A percentile compares a stretch with the other conserved stretches of the same genome.
These are phyloP conservation scores for Backusella liffmaniae DNA, from an alignment of 192 early-diverging fungal genomes.

Conservation along the genomic window DNA sequence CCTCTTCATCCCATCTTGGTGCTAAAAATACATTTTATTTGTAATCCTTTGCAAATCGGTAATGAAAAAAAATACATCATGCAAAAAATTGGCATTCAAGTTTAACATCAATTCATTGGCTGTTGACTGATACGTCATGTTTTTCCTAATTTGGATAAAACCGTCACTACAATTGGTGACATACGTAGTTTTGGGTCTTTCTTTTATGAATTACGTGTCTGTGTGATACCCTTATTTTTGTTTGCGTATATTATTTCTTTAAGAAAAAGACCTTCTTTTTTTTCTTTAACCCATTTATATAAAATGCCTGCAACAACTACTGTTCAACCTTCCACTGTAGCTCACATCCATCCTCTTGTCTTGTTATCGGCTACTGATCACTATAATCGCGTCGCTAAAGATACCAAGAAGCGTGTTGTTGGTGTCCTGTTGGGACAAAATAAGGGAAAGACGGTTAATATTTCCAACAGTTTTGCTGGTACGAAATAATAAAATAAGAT, in stretches of 20 bases:
- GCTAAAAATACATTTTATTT: too few species aligned
- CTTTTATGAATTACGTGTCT: slow-evolving; percentile 3
- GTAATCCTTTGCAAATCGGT: background rate
- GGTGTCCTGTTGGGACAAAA: slow-evolving; percentile 94
- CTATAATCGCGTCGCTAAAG: slow-evolving; percentile 94
- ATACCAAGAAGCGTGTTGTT: slow-evolving; percentile 94
- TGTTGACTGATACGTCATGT: background rate
- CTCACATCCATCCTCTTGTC: slow-evolving; percentile 95
- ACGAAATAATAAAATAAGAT: slow-evolving; percentile 3
- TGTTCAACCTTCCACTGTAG: slow-evolving; percentile 50
- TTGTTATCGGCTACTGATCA: slow-evolving; percentile 99
- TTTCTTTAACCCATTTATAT: background rate
- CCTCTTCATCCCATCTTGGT: too few species aligned
- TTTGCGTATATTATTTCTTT: background rate
- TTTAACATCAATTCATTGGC: background rate
- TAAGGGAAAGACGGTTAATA: slow-evolving; percentile 85
- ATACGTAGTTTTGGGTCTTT: background rate
- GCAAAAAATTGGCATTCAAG: background rate
- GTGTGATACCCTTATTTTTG: background rate
- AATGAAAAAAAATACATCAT: background rate
- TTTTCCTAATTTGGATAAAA: background rate
- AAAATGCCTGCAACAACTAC: slow-evolving; percentile 43
- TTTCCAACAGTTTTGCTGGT: slow-evolving; percentile 98
- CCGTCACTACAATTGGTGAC: background rate
- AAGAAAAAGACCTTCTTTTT: background rate